phyloP scores from a whole-genome alignment of 495 filamentous ascomycete species.

The Penicillium macrosclerotiorum region DNA sequence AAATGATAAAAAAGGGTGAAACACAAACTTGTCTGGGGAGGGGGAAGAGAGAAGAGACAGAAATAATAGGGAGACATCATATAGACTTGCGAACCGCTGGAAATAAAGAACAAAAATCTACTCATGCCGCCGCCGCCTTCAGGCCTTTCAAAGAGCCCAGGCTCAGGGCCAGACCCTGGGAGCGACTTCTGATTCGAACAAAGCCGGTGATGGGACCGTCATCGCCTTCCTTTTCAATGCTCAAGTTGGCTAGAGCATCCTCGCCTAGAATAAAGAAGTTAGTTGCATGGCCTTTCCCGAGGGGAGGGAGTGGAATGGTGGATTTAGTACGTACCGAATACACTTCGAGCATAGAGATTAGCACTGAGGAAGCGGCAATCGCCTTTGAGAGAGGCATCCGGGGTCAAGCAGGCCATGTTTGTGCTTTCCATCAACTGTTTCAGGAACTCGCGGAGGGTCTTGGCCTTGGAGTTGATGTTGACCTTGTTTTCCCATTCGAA shows the following conservation, averaged over 20 bases:
- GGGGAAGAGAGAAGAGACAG: slow-evolving; percentile 18
- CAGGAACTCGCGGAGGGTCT: slow-evolving; percentile 88
- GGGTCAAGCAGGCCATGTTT: slow-evolving; percentile 97
- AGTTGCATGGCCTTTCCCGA: too few relatives aligned
- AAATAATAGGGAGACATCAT: slow-evolving; percentile 27
- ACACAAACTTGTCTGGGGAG: slow-evolving; percentile 31
- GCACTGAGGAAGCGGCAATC: slow-evolving; percentile 98
- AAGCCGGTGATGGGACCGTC: slow-evolving; percentile 98
- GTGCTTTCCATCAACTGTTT: slow-evolving; percentile 95
- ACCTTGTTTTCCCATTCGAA: slow-evolving; percentile 99
- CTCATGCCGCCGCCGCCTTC: slow-evolving; percentile 56
- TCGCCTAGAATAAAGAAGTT: slow-evolving; percentile 65
- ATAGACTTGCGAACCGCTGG: slow-evolving; percentile 30
- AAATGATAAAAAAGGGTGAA: slow-evolving; percentile 28
- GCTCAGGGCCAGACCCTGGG: slow-evolving; percentile 91
- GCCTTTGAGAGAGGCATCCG: slow-evolving; percentile 92
- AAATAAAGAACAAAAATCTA: slow-evolving; percentile 26
- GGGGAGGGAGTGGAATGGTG: too few relatives aligned
- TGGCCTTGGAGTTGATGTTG: slow-evolving; percentile 97
- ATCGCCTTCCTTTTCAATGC: slow-evolving; percentile 96
- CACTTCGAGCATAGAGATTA: slow-evolving; percentile 94
- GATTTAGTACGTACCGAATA: slow-evolving; percentile 98
- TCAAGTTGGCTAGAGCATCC: slow-evolving; percentile 97
- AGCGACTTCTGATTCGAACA: slow-evolving; percentile 95
- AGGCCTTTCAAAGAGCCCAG: slow-evolving; percentile 93